A percentile compares a stretch with the other conserved stretches of the same genome.
Evolutionary conservation across 1,284 basidiomycete species (phyloP).

Genomic region (Tylopilus sp.): DNA sequence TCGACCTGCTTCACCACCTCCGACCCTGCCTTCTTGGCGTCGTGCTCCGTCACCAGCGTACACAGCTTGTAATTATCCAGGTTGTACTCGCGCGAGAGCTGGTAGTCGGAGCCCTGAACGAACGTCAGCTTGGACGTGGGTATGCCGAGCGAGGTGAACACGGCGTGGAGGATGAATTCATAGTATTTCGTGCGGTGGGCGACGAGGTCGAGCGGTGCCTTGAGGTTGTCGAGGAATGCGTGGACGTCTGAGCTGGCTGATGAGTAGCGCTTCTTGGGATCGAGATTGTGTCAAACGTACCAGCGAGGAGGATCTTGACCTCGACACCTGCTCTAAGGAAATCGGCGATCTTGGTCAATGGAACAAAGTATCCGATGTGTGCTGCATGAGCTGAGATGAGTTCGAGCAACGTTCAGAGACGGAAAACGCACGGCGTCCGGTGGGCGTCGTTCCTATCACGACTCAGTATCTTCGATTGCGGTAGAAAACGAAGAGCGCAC

Average conservation of each 20-base stretch:
- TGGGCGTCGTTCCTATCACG: slow-evolving; percentile 81
- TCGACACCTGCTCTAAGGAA: slow-evolving; percentile 91
- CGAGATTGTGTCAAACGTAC: slow-evolving; percentile 40
- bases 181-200: slow-evolving; percentile 91
- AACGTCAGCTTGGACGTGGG: slow-evolving; percentile 84
- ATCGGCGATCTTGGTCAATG: slow-evolving; percentile 95
- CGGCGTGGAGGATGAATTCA: slow-evolving; percentile 75
- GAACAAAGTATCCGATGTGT: slow-evolving; percentile 96
- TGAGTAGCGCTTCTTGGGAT: not conserved
- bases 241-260: slow-evolving; percentile 73
- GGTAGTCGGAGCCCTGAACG: slow-evolving; percentile 89
- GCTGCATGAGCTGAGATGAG: slow-evolving; percentile 49
- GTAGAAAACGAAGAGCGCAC: slow-evolving; percentile 44
- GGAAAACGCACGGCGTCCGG: slow-evolving; percentile 79
- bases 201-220: slow-evolving; percentile 95
- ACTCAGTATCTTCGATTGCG: slow-evolving; percentile 3
- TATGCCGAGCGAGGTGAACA: slow-evolving; percentile 89
- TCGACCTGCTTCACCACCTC: slow-evolving; percentile 99
- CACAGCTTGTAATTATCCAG: slow-evolving; percentile 93
- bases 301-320: slow-evolving; percentile 89
- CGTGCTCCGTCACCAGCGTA: slow-evolving; percentile 90
- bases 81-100: slow-evolving; percentile 89
- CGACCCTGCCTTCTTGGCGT: slow-evolving; percentile 98
- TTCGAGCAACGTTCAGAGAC: not conserved
- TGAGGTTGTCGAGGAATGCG: slow-evolving; percentile 97